Evolutionary conservation across 371 early-diverging fungal genomes (phyloP), one percentile per base, ranked within the genome.

Genomic region (Mortierella sp.): DNA sequence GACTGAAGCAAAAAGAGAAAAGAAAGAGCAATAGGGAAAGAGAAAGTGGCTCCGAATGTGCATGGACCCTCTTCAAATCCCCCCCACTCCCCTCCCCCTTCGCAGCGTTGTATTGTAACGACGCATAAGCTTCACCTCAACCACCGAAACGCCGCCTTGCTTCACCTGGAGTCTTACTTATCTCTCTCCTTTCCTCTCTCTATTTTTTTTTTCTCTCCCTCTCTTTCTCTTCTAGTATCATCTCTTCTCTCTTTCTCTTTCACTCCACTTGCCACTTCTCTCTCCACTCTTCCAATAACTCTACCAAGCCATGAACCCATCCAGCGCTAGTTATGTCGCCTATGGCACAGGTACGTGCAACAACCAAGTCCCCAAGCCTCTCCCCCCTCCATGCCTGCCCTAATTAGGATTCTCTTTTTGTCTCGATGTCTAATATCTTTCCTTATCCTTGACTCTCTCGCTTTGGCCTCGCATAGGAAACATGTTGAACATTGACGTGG

Each of bases 401-500:
- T 37, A 37, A 23, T 4, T 9, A 19, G 19, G 23, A 9, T 4
- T 53, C 9, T 53, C 21, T 53, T 4, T 16, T 23, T 53, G 23
- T 9, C 23, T 19, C 53, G n/a, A 19, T 29, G 43, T 19, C 53
- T 55, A 46, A 14, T 50, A 25, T 4, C 47, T 30, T n/a, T 0
- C 15, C 30, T 21, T 46, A 46, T 9, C 53, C 21, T 23, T 53
- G n/a, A n/a, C n/a, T 26, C 21, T 46, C 3, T 5, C 15, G 4
- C 30, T 21, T 56, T 14, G 43, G 23, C 15, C 29, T 15, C 5
- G 14, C 11, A 37, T 52, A 76, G 77, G 79, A 44, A 77, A 77
- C 64, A 77, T 77, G 79, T 44, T 77, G 55, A 77, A 77, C 57
- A 43, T 77, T 12, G 79, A 72, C 29, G 72, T 58, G 0, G 79